Evolutionary conservation across 768 basidiomycete genomes (phyloP).

Genomic region (Hygrophorus pudorinus): DNA sequence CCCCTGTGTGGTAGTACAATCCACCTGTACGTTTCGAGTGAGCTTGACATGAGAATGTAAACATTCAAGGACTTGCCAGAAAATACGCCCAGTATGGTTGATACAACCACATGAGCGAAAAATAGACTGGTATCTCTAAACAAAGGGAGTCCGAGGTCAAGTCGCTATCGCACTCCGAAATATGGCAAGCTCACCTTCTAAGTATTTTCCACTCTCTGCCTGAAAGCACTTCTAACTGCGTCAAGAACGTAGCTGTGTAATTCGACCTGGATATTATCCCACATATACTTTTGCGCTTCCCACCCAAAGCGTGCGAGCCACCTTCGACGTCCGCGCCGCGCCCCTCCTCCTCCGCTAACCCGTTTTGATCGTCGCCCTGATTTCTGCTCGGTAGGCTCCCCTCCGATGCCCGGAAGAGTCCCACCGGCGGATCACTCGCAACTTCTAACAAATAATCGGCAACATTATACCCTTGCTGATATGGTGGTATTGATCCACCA

Average conservation of each 20-base stretch:
- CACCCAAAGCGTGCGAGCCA: no score
- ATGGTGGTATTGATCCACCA: constrained; percentile 31
- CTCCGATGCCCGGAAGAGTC: constrained; percentile 27
- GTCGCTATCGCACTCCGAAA: neutral
- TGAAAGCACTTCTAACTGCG: constrained; percentile 75
- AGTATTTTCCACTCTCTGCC: constrained; percentile 83
- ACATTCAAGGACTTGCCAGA: constrained; percentile 42
- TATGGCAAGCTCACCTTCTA: constrained; percentile 34
- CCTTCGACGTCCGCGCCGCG: neutral
- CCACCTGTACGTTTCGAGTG: constrained; percentile 43
- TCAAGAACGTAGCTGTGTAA: constrained; percentile 77
- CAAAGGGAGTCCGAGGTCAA: neutral
- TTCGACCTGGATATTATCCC: constrained; percentile 10
- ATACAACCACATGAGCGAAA: constrained; percentile 63
- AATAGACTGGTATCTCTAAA: constrained; percentile 73
- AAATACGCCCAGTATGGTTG: constrained; percentile 74
- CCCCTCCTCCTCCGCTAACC: neutral
- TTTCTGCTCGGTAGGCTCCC: neutral
- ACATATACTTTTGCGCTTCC: no score
- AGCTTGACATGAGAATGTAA: neutral
- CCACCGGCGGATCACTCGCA: constrained; percentile 54
- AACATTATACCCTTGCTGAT: constrained; percentile 78
- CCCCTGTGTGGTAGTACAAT: constrained; percentile 70
- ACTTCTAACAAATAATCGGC: constrained; percentile 90
- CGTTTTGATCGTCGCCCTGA: neutral